A percentile compares a stretch with the other conserved stretches of the same genome.
Conservation (phyloP, 495 filamentous ascomycete species). For the Penicillium chermesinum region DNA sequence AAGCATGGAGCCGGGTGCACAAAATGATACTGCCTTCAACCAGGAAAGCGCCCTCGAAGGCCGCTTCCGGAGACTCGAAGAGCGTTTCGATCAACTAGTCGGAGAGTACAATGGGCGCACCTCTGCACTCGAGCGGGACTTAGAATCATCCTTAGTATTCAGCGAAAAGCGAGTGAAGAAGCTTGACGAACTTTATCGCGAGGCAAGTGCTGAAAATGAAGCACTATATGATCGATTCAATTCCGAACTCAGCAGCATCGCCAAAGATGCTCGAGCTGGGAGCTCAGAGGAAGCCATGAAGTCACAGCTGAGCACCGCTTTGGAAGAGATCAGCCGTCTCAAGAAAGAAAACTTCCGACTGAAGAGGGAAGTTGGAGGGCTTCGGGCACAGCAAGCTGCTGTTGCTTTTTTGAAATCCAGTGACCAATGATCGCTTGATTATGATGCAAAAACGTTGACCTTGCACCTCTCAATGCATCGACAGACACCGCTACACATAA, state of each 20-base stretch:
- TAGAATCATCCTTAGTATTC: slow-evolving; percentile 63
- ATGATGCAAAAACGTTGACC: background rate
- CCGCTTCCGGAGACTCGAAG: slow-evolving; percentile 60
- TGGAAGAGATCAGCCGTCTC: slow-evolving; percentile 63
- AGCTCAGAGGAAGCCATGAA: slow-evolving; percentile 70
- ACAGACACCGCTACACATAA: slow-evolving; percentile 1
- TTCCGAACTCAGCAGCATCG: slow-evolving; percentile 76
- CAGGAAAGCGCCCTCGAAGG: slow-evolving; percentile 42
- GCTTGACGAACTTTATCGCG: slow-evolving; percentile 84
- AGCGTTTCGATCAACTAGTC: slow-evolving; percentile 55
- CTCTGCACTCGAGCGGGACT: slow-evolving; percentile 56
- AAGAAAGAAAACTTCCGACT: slow-evolving; percentile 75
- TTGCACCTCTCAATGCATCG: background rate
- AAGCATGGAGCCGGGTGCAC: slow-evolving; percentile 10
- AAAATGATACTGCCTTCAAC: slow-evolving; percentile 5
- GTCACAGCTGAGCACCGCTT: slow-evolving; percentile 56
- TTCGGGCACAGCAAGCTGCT: slow-evolving; percentile 41
- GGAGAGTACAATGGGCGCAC: slow-evolving; percentile 57
- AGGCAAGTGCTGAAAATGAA: slow-evolving; percentile 89
- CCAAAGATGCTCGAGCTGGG: slow-evolving; percentile 65
- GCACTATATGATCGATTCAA: slow-evolving; percentile 92
- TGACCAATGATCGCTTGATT: slow-evolving; percentile 18
- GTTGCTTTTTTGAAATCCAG: slow-evolving; percentile 36
- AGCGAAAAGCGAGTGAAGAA: slow-evolving; percentile 74
- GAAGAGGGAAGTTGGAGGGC: slow-evolving; percentile 54